A percentile compares a stretch with the other conserved stretches of the same genome.
phyloP scores from a whole-genome alignment of 2,329 filamentous ascomycete genomes.

The Teratosphaeria epicoccoides region DNA sequence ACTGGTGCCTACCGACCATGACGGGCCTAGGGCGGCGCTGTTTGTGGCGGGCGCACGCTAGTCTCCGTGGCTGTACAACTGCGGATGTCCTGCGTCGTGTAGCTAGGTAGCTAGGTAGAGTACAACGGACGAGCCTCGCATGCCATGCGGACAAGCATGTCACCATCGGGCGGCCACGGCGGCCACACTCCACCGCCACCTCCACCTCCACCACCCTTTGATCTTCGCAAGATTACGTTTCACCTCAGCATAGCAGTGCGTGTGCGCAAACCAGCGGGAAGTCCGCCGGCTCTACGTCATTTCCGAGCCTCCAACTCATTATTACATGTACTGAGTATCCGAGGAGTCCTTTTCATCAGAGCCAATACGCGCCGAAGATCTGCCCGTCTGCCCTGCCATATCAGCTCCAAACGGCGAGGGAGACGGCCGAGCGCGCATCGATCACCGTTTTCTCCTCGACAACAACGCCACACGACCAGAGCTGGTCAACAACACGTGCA shows the following conservation, averaged over 20 bases:
- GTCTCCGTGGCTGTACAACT: neutral
- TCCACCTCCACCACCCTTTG: too few species aligned
- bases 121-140: neutral
- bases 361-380: neutral
- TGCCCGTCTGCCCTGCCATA: neutral
- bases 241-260: too few species aligned
- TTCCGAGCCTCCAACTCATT: too few species aligned
- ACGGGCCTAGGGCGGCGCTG: neutral
- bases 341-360: too few species aligned
- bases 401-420: neutral
- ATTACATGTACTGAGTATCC: too few species aligned
- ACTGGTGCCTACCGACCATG: neutral
- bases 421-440: neutral
- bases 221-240: too few species aligned
- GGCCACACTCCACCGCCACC: too few species aligned
- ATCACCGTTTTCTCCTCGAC: neutral
- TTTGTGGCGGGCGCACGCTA: neutral
- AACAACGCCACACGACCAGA: neutral
- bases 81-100: neutral
- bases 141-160: too few species aligned
- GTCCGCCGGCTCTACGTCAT: too few species aligned
- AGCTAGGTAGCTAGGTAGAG: neutral
- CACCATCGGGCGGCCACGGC: too few species aligned
- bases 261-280: too few species aligned
- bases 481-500: neutral